A percentile compares a stretch with the other conserved stretches of the same genome.
These are phyloP conservation scores for Rugonectria rugulosa DNA, from an alignment of 2,329 filamentous ascomycete genomes.

Conservation along the genomic window DNA sequence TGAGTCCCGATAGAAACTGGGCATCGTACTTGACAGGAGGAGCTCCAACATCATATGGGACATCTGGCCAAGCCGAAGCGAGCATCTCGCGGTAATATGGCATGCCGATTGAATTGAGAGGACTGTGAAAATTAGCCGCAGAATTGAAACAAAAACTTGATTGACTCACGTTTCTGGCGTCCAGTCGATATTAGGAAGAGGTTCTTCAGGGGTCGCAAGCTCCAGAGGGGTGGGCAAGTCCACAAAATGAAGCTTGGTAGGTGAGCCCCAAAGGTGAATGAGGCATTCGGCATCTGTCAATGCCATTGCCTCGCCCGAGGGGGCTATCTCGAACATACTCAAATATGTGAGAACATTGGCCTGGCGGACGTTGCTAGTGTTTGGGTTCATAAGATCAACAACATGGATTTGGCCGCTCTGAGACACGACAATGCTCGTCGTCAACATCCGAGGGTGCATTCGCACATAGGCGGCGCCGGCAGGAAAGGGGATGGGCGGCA, in stretches of 20 bases:
- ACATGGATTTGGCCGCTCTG: slow-evolving; percentile 94
- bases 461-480: slow-evolving; percentile 92
- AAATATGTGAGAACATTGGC: slow-evolving; percentile 79
- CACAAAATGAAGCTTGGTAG: slow-evolving; percentile 84
- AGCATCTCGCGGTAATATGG: slow-evolving; percentile 91
- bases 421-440: slow-evolving; percentile 92
- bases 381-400: slow-evolving; percentile 93
- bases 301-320: slow-evolving; percentile 85
- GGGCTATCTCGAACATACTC: slow-evolving; percentile 83
- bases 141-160: neutral
- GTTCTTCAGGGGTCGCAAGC: slow-evolving; percentile 72
- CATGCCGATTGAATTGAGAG: slow-evolving; percentile 86
- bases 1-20: slow-evolving; percentile 72
- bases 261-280: slow-evolving; percentile 89
- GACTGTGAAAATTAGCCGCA: slow-evolving; percentile 54
- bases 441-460: slow-evolving; percentile 95
- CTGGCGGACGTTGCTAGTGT: slow-evolving; percentile 84
- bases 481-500: slow-evolving; percentile 91
- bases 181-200: slow-evolving; percentile 70
- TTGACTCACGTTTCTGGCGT: slow-evolving; percentile 70
- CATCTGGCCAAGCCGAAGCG: slow-evolving; percentile 89
- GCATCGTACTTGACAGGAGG: slow-evolving; percentile 79
- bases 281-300: slow-evolving; percentile 80
- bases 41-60: slow-evolving; percentile 85
- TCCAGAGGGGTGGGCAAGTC: slow-evolving; percentile 81